A percentile compares a stretch with the other conserved stretches of the same genome.
phyloP scores from a whole-genome alignment of 2,329 filamentous ascomycete species.

The Lizonia empirigonia region DNA sequence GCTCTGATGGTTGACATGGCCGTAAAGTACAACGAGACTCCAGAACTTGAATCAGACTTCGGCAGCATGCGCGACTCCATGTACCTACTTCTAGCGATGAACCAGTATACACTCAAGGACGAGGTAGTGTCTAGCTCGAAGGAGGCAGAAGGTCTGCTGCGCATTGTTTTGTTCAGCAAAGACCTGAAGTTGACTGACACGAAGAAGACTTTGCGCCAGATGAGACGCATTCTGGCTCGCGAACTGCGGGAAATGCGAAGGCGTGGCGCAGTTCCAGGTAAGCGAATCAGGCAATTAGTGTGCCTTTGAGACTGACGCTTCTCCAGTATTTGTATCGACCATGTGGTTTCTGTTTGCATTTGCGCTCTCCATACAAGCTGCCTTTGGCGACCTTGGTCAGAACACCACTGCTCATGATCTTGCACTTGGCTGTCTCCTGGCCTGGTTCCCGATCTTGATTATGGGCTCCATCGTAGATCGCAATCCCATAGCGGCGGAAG shows the following conservation, averaged over 20 bases:
- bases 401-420: slow-evolving; percentile 54
- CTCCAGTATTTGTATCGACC: slow-evolving; percentile 47
- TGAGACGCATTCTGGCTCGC: slow-evolving; percentile 46
- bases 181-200: slow-evolving; percentile 41
- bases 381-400: slow-evolving; percentile 46
- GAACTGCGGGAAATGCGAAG: slow-evolving; percentile 50
- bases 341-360: slow-evolving; percentile 52
- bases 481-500: slow-evolving; percentile 52
- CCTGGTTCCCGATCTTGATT: slow-evolving; percentile 55
- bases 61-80: slow-evolving; percentile 51
- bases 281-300: neutral
- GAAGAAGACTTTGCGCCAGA: slow-evolving; percentile 37
- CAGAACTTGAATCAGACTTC: slow-evolving; percentile 41
- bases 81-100: slow-evolving; percentile 53
- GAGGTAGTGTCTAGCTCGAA: slow-evolving; percentile 29
- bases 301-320: neutral
- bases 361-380: slow-evolving; percentile 45
- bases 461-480: slow-evolving; percentile 54
- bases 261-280: slow-evolving; percentile 48
- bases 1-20: slow-evolving; percentile 51
- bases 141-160: slow-evolving; percentile 48
- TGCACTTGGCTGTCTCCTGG: slow-evolving; percentile 51
- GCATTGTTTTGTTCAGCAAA: slow-evolving; percentile 51
- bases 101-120: slow-evolving; percentile 51
- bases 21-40: slow-evolving; percentile 37